phyloP scores from a whole-genome alignment of 345 rosid genomes.

The Bruguiera gymnorhiza region DNA sequence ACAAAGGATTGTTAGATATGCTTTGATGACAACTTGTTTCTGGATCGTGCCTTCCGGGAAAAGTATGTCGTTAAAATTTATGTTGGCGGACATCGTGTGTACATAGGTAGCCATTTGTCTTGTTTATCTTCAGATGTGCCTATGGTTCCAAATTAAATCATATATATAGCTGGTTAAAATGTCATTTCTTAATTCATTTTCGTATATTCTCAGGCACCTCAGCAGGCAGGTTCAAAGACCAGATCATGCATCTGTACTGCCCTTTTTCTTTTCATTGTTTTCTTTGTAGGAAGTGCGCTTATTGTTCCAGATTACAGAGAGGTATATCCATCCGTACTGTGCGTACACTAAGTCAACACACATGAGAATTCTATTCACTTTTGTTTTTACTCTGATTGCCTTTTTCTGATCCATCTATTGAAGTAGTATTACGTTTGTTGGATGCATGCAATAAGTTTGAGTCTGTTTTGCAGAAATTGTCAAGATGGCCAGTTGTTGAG shows the following conservation, averaged over 20 bases:
- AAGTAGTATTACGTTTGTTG: not conserved
- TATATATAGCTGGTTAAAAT: not conserved
- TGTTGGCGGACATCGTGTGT: no score
- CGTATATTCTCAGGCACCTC: conserved; percentile 27
- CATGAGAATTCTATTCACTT: not conserved
- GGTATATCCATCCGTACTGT: conserved; percentile 28
- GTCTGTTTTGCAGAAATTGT: conserved; percentile 38
- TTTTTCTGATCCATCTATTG: not conserved
- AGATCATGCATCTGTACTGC: conserved; percentile 37
- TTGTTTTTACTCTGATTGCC: not conserved
- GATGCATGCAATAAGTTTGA: conserved; percentile 1
- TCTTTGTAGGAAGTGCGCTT: conserved; percentile 35
- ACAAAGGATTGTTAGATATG: not conserved
- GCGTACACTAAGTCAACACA: no score
- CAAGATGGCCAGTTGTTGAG: conserved; percentile 31
- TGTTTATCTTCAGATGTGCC: no score
- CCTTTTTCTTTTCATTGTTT: conserved; percentile 38
- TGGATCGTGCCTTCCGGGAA: no score
- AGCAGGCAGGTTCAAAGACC: conserved; percentile 27
- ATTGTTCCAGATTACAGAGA: conserved; percentile 36
- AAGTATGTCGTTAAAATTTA: no score
- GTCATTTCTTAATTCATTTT: not conserved
- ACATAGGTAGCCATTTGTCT: no score
- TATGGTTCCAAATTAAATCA: not conserved
- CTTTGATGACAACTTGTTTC: not conserved